Conservation (phyloP, 2,329 filamentous ascomycete species). For the Aspergillus japonicus region DNA sequence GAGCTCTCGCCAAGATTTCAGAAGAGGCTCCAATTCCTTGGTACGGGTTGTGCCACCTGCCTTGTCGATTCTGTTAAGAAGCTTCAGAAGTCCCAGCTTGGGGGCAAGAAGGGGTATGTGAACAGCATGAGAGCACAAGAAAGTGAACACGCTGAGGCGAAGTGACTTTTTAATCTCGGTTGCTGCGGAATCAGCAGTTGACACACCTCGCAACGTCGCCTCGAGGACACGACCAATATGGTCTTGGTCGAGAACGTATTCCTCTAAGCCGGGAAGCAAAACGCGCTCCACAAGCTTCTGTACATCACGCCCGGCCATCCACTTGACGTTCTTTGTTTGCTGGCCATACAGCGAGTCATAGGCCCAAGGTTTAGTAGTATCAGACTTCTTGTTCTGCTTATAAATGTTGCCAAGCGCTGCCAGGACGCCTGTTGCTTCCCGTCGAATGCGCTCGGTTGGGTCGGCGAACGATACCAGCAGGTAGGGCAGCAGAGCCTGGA, state of each 20-base stretch:
- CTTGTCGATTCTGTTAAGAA: constrained; percentile 71
- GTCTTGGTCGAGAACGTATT: constrained; percentile 75
- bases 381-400: constrained; percentile 46
- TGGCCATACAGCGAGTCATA: constrained; percentile 65
- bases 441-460: constrained; percentile 70
- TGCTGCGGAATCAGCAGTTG: constrained; percentile 38
- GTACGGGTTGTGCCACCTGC: constrained; percentile 70
- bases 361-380: constrained; percentile 55
- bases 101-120: constrained; percentile 66
- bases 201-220: constrained; percentile 56
- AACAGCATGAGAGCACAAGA: constrained; percentile 70
- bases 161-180: constrained; percentile 62
- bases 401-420: constrained; percentile 56
- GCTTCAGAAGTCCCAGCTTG: constrained; percentile 69
- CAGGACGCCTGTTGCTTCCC: constrained; percentile 69
- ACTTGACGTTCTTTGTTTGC: constrained; percentile 50
- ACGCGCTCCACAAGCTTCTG: constrained; percentile 63
- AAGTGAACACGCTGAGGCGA: constrained; percentile 66
- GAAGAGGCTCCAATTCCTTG: constrained; percentile 70
- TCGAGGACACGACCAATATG: constrained; percentile 67
- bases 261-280: constrained; percentile 75
- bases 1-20: constrained; percentile 67
- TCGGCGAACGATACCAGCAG: constrained; percentile 72
- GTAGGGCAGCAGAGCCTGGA: constrained; percentile 83
- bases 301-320: constrained; percentile 59